Percentiles rank a stretch among this genome's conserved stretches.
These are phyloP conservation scores for Tubosaeta sp. DNA, from an alignment of 768 basidiomycete genomes.

Conservation along the genomic window DNA sequence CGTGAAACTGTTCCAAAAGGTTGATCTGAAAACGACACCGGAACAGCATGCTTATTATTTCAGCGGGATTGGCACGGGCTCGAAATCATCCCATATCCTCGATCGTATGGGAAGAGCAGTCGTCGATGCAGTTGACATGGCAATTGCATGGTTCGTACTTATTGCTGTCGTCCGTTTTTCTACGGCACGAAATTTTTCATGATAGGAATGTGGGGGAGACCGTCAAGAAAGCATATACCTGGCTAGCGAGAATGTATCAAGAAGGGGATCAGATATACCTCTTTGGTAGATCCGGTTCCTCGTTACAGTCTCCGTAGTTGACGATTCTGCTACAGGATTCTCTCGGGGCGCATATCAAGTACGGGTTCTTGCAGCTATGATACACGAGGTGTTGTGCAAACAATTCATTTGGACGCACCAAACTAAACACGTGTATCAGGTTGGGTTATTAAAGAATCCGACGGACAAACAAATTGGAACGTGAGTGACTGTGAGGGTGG, in stretches of 20 bases:
- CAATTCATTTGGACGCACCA: background rate
- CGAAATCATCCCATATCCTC: constrained; percentile 20
- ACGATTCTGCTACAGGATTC: constrained; percentile 27
- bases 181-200: background rate
- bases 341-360: constrained; percentile 44
- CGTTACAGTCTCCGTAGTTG: background rate
- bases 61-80: constrained; percentile 35
- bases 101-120: constrained; percentile 13
- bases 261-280: constrained; percentile 32
- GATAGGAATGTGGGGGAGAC: constrained; percentile 34
- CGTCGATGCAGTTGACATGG: constrained; percentile 31
- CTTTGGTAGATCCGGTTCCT: constrained; percentile 22
- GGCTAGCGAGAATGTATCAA: constrained; percentile 28
- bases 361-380: constrained; percentile 38
- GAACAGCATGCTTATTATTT: constrained; percentile 33
- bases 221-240: constrained; percentile 31
- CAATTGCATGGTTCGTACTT: constrained; percentile 33
- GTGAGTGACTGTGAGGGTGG: constrained; percentile 2
- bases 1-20: constrained; percentile 30
- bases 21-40: constrained; percentile 17
- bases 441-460: constrained; percentile 27
- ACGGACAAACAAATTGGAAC: constrained; percentile 32
- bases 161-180: background rate
- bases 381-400: constrained; percentile 27
- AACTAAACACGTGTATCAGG: constrained; percentile 12